Evolutionary conservation across 1,139 yeast genomes (phyloP).

Genomic region (Lodderomyces pseudojiufengensis): DNA sequence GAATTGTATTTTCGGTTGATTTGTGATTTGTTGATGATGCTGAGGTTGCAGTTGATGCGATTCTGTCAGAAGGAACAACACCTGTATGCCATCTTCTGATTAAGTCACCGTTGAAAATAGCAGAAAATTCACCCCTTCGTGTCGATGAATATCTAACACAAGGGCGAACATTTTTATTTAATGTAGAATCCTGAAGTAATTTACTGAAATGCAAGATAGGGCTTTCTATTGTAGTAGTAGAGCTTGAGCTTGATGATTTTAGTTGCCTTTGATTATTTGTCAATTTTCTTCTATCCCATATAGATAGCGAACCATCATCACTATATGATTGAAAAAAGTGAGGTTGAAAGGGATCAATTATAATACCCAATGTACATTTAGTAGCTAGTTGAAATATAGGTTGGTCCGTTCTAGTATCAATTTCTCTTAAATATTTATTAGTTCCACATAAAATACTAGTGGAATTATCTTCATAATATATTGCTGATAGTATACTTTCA

Average conservation of each 20-base stretch:
- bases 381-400: conserved; percentile 77
- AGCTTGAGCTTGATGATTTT: conserved; percentile 13
- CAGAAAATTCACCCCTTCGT: conserved; percentile 71
- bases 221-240: conserved; percentile 35
- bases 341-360: conserved; percentile 61
- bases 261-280: conserved; percentile 17
- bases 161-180: conserved; percentile 58
- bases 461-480: conserved; percentile 62
- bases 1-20: conserved; percentile 5
- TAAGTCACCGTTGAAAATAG: conserved; percentile 73
- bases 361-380: conserved; percentile 65
- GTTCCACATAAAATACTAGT: conserved; percentile 66
- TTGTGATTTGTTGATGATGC: conserved; percentile 7
- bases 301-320: conserved; percentile 80
- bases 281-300: conserved; percentile 83
- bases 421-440: conserved; percentile 72
- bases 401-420: conserved; percentile 67
- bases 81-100: conserved; percentile 84
- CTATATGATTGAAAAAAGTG: conserved; percentile 69
- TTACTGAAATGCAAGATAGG: conserved; percentile 69
- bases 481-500: conserved; percentile 68
- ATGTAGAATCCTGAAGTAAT: conserved; percentile 59
- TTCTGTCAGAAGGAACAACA: conserved; percentile 39
- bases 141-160: conserved; percentile 71
- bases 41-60: conserved; percentile 2